Percentiles rank a stretch among this genome's conserved stretches.
phyloP scores from a whole-genome alignment of 305 asterid species.

The Fraxinus paxiana region DNA sequence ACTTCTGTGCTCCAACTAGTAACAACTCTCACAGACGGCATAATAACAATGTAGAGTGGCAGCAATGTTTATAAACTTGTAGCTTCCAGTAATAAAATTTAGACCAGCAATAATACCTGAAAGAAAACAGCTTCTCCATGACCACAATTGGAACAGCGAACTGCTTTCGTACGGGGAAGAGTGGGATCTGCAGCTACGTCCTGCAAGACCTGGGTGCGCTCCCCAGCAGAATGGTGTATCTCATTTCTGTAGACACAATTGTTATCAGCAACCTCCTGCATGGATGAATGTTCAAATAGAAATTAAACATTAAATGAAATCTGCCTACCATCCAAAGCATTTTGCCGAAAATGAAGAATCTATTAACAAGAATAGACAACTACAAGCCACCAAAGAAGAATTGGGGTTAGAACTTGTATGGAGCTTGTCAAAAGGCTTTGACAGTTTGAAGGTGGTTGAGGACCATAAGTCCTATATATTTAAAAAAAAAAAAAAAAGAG shows the following conservation, averaged over 20 bases:
- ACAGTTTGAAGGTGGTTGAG: background rate
- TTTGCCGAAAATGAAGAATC: background rate
- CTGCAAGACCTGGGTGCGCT: conserved; percentile 85
- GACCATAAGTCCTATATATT: background rate
- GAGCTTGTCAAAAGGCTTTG: background rate
- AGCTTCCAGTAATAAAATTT: background rate
- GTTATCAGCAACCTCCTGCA: conserved; percentile 87
- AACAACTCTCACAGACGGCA: background rate
- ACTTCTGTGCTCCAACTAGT: background rate
- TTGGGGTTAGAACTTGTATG: background rate
- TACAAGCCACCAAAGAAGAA: background rate
- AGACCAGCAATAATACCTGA: conserved; percentile 48
- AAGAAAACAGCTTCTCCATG: conserved; percentile 99
- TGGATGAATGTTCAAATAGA: background rate
- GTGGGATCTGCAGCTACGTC: conserved; percentile 98
- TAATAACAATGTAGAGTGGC: background rate
- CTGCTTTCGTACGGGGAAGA: conserved; percentile 88
- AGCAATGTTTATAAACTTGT: background rate
- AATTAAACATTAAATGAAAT: background rate
- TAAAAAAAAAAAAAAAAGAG: background rate
- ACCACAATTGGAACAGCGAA: conserved; percentile 73
- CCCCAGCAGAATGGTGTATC: conserved; percentile 83
- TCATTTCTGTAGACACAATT: conserved; percentile 86
- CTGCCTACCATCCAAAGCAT: background rate
- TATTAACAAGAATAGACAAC: background rate